Percentiles rank a stretch among this genome's conserved stretches.
These are phyloP conservation scores for Exophiala xenobiotica DNA, from an alignment of 2,329 filamentous ascomycete genomes.

Conservation along the genomic window DNA sequence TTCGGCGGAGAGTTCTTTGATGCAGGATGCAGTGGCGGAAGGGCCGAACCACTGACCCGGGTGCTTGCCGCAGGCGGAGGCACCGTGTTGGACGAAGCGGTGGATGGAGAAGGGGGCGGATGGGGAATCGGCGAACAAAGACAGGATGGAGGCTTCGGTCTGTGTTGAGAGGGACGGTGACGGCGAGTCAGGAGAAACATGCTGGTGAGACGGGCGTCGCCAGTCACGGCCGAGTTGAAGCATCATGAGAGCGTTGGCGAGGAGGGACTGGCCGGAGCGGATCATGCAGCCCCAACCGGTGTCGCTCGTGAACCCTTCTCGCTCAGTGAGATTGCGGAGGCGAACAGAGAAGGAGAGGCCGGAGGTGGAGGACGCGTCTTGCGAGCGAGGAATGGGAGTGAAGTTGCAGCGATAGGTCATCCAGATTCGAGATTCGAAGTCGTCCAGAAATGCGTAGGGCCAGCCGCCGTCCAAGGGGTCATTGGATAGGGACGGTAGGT, in stretches of 20 bases:
- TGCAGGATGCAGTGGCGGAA: constrained; percentile 91
- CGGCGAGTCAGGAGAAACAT: constrained; percentile 1
- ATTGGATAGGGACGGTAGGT: constrained; percentile 28
- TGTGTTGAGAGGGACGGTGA: constrained; percentile 6
- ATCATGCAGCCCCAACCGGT: constrained; percentile 99
- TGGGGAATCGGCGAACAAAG: constrained; percentile 83
- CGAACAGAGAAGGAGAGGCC: constrained; percentile 81
- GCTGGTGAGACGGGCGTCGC: constrained; percentile 27
- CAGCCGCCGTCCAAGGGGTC: constrained; percentile 56
- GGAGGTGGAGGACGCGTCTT: constrained; percentile 67
- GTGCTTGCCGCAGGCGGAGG: constrained; percentile 83
- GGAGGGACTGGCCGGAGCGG: constrained; percentile 84
- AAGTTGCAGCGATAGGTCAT: constrained; percentile 95
- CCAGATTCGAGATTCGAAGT: constrained; percentile 92
- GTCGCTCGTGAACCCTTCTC: constrained; percentile 83
- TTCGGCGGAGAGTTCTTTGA: constrained; percentile 73
- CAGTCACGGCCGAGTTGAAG: constrained; percentile 69
- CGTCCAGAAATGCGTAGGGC: constrained; percentile 81
- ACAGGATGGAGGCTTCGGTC: constrained; percentile 57
- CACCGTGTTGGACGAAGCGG: constrained; percentile 86
- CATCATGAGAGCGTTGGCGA: constrained; percentile 79
- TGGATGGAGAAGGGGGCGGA: constrained; percentile 91
- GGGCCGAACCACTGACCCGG: constrained; percentile 98
- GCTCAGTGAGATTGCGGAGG: constrained; percentile 76
- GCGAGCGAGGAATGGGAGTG: constrained; percentile 73